Conservation (phyloP, 1,284 basidiomycete species). For the Vanrija sp. region DNA sequence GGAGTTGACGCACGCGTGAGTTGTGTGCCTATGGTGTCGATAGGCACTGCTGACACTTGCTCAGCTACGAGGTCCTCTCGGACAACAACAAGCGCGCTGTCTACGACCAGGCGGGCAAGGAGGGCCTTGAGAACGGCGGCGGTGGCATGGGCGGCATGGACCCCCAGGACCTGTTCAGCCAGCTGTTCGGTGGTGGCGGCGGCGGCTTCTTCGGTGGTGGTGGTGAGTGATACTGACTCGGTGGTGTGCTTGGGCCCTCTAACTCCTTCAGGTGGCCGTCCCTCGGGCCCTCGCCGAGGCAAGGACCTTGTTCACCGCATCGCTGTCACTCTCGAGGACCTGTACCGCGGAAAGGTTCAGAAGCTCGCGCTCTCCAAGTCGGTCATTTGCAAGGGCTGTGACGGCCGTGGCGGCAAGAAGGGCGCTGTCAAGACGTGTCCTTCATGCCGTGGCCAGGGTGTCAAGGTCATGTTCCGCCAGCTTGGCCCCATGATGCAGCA, state of each 20-base stretch:
- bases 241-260: not conserved
- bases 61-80: constrained; percentile 87
- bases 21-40: constrained; percentile 14
- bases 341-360: constrained; percentile 97
- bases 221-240: not conserved
- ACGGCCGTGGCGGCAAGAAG: constrained; percentile 95
- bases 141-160: constrained; percentile 85
- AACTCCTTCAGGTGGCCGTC: constrained; percentile 41
- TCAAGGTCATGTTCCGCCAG: constrained; percentile 88
- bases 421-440: constrained; percentile 82
- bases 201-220: constrained; percentile 59
- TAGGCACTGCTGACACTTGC: not conserved
- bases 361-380: constrained; percentile 97
- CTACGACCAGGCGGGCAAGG: constrained; percentile 92
- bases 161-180: constrained; percentile 95
- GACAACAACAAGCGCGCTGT: constrained; percentile 78
- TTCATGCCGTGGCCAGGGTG: constrained; percentile 82
- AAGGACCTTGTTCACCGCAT: constrained; percentile 99
- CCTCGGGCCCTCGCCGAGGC: constrained; percentile 85
- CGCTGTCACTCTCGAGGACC: constrained; percentile 91
- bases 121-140: constrained; percentile 81
- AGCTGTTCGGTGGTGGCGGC: constrained; percentile 77
- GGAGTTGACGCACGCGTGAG: constrained; percentile 91
- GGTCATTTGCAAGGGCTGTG: constrained; percentile 87
- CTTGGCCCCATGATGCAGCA: constrained; percentile 99